phyloP scores from a whole-genome alignment of 2,329 filamentous ascomycete species.

The Bipolaris oryzae region DNA sequence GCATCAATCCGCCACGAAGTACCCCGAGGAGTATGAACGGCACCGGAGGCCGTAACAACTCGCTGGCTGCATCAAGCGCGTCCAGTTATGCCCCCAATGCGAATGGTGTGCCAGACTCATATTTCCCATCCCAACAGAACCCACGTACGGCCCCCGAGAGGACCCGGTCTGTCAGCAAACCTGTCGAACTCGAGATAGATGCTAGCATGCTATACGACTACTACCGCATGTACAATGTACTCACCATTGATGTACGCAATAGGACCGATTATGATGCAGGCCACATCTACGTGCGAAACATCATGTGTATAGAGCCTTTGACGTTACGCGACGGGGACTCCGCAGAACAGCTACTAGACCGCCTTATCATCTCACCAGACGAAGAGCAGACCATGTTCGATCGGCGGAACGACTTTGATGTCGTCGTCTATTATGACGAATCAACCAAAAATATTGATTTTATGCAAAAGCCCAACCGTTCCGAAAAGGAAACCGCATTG shows the following conservation, averaged over 20 bases:
- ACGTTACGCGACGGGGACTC: slow-evolving; percentile 71
- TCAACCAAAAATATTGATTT: slow-evolving; percentile 64
- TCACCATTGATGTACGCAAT: slow-evolving; percentile 84
- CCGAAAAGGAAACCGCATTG: slow-evolving; percentile 59
- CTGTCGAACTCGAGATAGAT: slow-evolving; percentile 66
- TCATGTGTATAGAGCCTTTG: slow-evolving; percentile 90
- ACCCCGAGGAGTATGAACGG: slow-evolving; percentile 68
- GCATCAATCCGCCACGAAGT: slow-evolving; percentile 68
- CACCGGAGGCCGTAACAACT: slow-evolving; percentile 60
- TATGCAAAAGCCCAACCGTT: slow-evolving; percentile 54
- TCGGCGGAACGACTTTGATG: slow-evolving; percentile 74
- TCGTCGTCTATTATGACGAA: slow-evolving; percentile 91
- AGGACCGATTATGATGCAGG: slow-evolving; percentile 84
- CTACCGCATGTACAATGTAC: slow-evolving; percentile 68
- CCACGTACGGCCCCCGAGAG: slow-evolving; percentile 22
- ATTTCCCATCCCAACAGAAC: slow-evolving; percentile 47
- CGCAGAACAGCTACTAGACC: slow-evolving; percentile 68
- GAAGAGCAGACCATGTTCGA: slow-evolving; percentile 78
- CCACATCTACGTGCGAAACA: slow-evolving; percentile 81
- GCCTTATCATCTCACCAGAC: slow-evolving; percentile 72
- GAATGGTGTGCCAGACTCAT: slow-evolving; percentile 48
- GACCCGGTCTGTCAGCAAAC: slow-evolving; percentile 56
- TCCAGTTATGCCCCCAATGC: slow-evolving; percentile 46
- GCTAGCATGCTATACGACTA: slow-evolving; percentile 74
- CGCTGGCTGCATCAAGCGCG: slow-evolving; percentile 52